Conservation (phyloP, 352 stramenopile species). For the Pseudoperonospora humuli region DNA sequence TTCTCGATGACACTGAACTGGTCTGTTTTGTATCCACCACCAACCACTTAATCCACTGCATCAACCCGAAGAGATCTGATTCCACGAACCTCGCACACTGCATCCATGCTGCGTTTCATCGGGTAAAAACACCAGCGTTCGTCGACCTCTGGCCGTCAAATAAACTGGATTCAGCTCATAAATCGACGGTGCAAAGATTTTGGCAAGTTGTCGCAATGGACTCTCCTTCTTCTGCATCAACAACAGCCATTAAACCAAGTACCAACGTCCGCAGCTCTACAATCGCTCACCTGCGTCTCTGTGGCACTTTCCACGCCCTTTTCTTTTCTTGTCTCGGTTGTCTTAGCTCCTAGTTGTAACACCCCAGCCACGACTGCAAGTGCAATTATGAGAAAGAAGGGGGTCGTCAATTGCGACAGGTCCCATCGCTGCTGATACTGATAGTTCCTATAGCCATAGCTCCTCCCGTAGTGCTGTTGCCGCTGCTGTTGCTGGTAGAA, state of each 20-base stretch:
- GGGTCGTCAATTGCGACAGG: conserved; percentile 30
- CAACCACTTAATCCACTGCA: background rate
- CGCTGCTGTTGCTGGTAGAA: conserved; percentile 47
- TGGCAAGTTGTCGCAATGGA: conserved; percentile 45
- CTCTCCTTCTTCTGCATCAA: conserved; percentile 11
- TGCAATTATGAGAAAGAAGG: conserved; percentile 42
- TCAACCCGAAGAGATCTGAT: background rate
- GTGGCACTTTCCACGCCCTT: background rate
- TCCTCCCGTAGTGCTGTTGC: conserved; percentile 7
- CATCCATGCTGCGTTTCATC: conserved; percentile 34
- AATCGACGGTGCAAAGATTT: conserved; percentile 62
- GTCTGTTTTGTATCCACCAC: conserved; percentile 26
- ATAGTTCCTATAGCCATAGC: conserved; percentile 13
- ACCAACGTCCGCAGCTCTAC: background rate
- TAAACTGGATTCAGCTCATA: conserved; percentile 62
- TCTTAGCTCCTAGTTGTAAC: conserved; percentile 32
- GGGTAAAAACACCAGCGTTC: conserved; percentile 59
- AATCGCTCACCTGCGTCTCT: background rate
- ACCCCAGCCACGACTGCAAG: conserved; percentile 37
- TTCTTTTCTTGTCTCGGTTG: conserved; percentile 2
- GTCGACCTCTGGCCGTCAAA: conserved; percentile 45
- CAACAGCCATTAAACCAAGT: background rate
- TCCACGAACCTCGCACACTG: conserved; percentile 43
- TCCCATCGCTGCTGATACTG: conserved; percentile 26
- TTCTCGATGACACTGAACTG: conserved; percentile 65